phyloP scores from a whole-genome alignment of 1,284 basidiomycete species.

The Moesziomyces sp. region DNA sequence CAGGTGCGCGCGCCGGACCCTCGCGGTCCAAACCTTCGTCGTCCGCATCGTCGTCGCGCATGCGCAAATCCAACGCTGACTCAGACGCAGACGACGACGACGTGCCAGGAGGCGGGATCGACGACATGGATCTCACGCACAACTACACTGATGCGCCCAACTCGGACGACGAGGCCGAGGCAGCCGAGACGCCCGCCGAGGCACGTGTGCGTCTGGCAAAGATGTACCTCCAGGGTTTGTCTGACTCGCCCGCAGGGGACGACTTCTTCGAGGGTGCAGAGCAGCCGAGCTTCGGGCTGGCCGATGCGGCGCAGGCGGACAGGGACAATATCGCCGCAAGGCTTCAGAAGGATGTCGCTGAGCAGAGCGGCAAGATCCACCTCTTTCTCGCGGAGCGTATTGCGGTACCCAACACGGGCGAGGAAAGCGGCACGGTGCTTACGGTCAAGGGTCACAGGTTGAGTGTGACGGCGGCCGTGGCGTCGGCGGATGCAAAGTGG shows the following conservation, averaged over 20 bases:
- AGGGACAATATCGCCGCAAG: slow-evolving; percentile 88
- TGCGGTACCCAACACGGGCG: slow-evolving; percentile 5
- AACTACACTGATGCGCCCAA: slow-evolving; percentile 36
- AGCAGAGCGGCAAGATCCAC: slow-evolving; percentile 74
- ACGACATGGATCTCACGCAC: slow-evolving; percentile 61
- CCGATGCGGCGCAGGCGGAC: slow-evolving; percentile 93
- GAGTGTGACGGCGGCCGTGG: slow-evolving; percentile 80
- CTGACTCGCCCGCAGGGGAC: slow-evolving; percentile 5
- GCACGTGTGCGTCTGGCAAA: slow-evolving; percentile 90
- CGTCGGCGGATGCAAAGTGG: slow-evolving; percentile 76
- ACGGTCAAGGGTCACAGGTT: slow-evolving; percentile 78
- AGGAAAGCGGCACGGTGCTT: slow-evolving; percentile 15
- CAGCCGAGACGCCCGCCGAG: slow-evolving; percentile 84
- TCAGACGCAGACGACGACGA: slow-evolving; percentile 34
- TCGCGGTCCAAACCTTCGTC: slow-evolving; percentile 17
- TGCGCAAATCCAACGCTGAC: slow-evolving; percentile 17
- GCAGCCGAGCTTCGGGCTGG: slow-evolving; percentile 63
- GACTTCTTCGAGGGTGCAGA: slow-evolving; percentile 70
- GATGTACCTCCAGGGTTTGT: slow-evolving; percentile 84
- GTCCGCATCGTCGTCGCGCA: slow-evolving; percentile 8
- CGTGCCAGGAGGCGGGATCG: slow-evolving; percentile 33
- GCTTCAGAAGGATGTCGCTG: slow-evolving; percentile 72
- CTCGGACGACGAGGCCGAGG: slow-evolving; percentile 54
- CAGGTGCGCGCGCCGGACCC: slow-evolving; percentile 17
- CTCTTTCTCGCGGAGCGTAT: slow-evolving; percentile 73